These are phyloP conservation scores for Lithocarpus polystachyus DNA, from an alignment of 306 rosid species.

Conservation along the genomic window DNA sequence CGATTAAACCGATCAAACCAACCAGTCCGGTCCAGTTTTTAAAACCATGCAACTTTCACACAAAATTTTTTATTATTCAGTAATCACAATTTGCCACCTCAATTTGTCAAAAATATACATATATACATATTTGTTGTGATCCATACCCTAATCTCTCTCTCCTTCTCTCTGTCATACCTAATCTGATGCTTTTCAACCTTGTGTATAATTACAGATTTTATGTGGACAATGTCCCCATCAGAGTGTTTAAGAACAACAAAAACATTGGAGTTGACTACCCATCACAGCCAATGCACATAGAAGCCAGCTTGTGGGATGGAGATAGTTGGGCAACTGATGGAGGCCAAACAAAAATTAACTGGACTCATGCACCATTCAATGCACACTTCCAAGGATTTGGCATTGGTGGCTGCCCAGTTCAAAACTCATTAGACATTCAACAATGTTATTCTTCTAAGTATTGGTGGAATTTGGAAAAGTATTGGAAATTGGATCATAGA, in stretches of 20 bases:
- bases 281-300: slow-evolving; percentile 42
- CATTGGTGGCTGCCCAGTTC: slow-evolving; percentile 30
- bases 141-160: no score
- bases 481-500: slow-evolving; percentile 25
- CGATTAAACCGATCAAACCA: accelerated
- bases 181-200: no score
- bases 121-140: no score
- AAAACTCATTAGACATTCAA: not conserved
- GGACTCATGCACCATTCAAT: slow-evolving; percentile 51
- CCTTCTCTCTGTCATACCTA: no score
- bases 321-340: slow-evolving; percentile 59
- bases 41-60: no score
- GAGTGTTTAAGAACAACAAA: no score
- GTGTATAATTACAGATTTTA: no score
- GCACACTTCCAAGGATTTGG: slow-evolving; percentile 45
- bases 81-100: no score
- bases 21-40: accelerated
- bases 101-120: no score
- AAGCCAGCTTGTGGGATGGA: slow-evolving; percentile 49
- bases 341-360: slow-evolving; percentile 38
- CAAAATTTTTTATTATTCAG: no score
- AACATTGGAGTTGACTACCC: slow-evolving; percentile 15
- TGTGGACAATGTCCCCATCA: not conserved
- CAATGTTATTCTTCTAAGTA: slow-evolving; percentile 29
- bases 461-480: slow-evolving; percentile 39